A percentile compares a stretch with the other conserved stretches of the same genome.
Evolutionary conservation across 2,329 filamentous ascomycete species (phyloP).

Genomic region (Zymoseptoria crescenta): DNA sequence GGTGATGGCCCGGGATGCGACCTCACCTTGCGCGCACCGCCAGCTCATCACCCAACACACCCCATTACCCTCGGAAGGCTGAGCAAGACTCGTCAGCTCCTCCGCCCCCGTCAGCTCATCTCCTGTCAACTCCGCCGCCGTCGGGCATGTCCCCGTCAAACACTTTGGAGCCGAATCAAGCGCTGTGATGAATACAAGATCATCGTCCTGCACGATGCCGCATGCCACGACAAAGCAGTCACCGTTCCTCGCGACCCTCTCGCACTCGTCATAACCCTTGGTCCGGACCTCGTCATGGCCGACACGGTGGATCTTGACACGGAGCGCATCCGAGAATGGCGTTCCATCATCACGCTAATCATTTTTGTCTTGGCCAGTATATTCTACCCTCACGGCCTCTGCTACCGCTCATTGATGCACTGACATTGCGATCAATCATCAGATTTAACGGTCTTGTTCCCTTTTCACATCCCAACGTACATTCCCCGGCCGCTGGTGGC

Average conservation of each 20-base stretch:
- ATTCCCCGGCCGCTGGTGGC: constrained; percentile 47
- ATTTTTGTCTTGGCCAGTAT: constrained; percentile 63
- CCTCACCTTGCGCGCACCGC: not conserved
- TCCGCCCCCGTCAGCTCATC: not conserved
- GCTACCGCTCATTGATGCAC: not conserved
- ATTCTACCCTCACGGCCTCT: constrained; percentile 27
- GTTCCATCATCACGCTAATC: constrained; percentile 62
- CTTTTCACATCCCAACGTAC: constrained; percentile 57
- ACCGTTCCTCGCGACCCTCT: not conserved
- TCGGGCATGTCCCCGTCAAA: not conserved
- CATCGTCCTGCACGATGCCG: not conserved
- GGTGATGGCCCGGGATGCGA: not conserved
- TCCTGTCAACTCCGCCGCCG: not conserved
- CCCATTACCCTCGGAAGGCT: not conserved
- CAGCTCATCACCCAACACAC: not conserved
- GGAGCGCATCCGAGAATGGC: constrained; percentile 54
- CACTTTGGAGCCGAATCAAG: not conserved
- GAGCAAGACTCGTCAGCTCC: not conserved
- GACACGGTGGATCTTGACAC: constrained; percentile 17
- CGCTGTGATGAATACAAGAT: not conserved
- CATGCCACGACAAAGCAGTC: not conserved
- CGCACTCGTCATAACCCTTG: not conserved
- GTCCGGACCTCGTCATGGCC: not conserved
- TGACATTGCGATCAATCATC: not conserved
- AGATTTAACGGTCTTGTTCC: constrained; percentile 64